Evolutionary conservation across 2,329 filamentous ascomycete genomes (phyloP).

Genomic region (Neurospora sp.): DNA sequence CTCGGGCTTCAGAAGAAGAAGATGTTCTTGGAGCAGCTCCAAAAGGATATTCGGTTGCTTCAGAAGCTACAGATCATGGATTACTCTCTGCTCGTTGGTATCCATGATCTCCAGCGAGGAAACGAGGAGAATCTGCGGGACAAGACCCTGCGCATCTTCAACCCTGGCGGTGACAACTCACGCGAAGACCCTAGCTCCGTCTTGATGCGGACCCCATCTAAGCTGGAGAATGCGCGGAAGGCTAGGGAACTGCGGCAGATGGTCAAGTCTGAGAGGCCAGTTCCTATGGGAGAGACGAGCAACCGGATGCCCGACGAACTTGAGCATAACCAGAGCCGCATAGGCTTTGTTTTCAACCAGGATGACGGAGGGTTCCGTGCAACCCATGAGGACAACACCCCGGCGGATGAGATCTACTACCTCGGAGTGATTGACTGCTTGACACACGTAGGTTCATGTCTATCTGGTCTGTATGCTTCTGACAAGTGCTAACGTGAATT

Average conservation of each 20-base stretch:
- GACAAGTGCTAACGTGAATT: conserved; percentile 9
- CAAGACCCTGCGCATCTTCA: conserved; percentile 90
- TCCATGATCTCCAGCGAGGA: conserved; percentile 80
- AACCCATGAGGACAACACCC: conserved; percentile 78
- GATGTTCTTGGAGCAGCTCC: conserved; percentile 80
- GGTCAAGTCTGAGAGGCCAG: conserved; percentile 83
- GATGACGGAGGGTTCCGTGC: conserved; percentile 91
- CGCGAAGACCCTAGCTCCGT: conserved; percentile 46
- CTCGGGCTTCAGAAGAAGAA: conserved; percentile 82
- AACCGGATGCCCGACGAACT: conserved; percentile 88
- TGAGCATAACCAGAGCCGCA: conserved; percentile 60
- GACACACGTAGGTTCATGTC: conserved; percentile 65
- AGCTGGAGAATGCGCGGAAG: conserved; percentile 83
- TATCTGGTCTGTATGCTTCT: neutral
- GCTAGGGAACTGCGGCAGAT: conserved; percentile 84
- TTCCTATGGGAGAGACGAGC: conserved; percentile 77
- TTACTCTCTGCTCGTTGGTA: conserved; percentile 89
- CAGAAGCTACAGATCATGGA: conserved; percentile 96
- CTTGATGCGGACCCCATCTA: conserved; percentile 83
- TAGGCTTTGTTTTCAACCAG: conserved; percentile 74
- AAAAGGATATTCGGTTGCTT: conserved; percentile 75
- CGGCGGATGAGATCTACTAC: conserved; percentile 92
- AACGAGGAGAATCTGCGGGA: conserved; percentile 88
- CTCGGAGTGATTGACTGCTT: conserved; percentile 97
- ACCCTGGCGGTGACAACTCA: conserved; percentile 62